Evolutionary conservation across 331 rosid genomes (phyloP), one percentile per base, ranked within the genome.

Genomic region (Acacia concinna): DNA sequence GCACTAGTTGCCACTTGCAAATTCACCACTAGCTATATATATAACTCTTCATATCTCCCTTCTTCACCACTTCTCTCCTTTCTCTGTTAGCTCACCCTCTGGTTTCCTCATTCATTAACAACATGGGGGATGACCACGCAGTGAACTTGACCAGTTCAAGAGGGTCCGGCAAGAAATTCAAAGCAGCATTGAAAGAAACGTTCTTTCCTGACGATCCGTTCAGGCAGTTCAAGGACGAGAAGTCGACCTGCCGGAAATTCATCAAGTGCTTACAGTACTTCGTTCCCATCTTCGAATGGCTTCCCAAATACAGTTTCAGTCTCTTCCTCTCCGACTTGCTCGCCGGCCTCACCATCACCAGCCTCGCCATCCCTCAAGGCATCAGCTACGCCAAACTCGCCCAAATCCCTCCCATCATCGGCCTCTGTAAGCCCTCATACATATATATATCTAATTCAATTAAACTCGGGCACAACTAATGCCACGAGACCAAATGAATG

Each of bases 341-440:
- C 4, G 90, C 99, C 4, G 99, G 97, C n/a, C 57, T 95, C 77
- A 95, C 99, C 87, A 85, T 93, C 51, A 77, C 96, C 18, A 92
- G 97, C 54, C 96, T 94, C 17, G 97, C 98, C 71, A 94, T 94
- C 70, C 98, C 98, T 28, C 98, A 94, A 69, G 98, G 97, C 68
- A 92, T 95, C 32, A 95, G 99, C 68, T 95, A 95, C 32, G 97
- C 97, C 52, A 91, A 89, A 49, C 97, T 95, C 25, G 97, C 86
- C 2, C 3, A 34, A 5, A 27, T 95, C 43, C 97, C 98, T 62
- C 97, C 99, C 14, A 81, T 95, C 51, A 43, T 90, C 27, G 99
- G 97, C 76, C 93, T 95, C n/a, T 95, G 98, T 95, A 79, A 86
- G 93, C 63, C 9, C 0, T 27, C 6, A n/a, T 10, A 7, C 2